These are phyloP conservation scores for Fusarium sp. DNA, from an alignment of 2,329 filamentous ascomycete genomes.

Conservation along the genomic window DNA sequence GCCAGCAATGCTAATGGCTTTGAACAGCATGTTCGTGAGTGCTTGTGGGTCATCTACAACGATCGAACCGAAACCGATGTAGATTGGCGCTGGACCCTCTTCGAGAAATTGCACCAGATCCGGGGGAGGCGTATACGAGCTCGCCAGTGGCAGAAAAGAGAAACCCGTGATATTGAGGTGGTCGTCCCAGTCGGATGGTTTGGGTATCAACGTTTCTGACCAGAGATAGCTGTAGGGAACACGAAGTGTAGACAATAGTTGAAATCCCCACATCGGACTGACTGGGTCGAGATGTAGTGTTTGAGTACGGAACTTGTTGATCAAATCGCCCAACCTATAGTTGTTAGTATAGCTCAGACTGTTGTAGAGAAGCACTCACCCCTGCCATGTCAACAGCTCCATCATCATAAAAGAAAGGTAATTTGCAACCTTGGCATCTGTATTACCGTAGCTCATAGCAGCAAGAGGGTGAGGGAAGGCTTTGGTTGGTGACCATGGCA, in stretches of 20 bases:
- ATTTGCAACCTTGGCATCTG: conserved; percentile 43
- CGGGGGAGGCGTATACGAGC: conserved; percentile 64
- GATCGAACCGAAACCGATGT: conserved; percentile 76
- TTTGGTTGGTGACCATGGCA: conserved; percentile 77
- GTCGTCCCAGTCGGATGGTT: conserved; percentile 71
- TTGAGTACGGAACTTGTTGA: conserved; percentile 75
- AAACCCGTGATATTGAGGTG: conserved; percentile 73
- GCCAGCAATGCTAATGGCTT: conserved; percentile 68
- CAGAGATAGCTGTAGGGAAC: conserved; percentile 80
- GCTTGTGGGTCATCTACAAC: conserved; percentile 71
- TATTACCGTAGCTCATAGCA: conserved; percentile 55
- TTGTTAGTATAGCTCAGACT: neutral
- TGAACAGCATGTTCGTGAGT: conserved; percentile 69
- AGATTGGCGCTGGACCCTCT: conserved; percentile 70
- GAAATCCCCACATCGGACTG: conserved; percentile 74
- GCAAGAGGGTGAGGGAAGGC: conserved; percentile 46
- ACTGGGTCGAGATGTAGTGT: conserved; percentile 73
- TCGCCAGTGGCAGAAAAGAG: conserved; percentile 68
- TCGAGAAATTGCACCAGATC: conserved; percentile 68
- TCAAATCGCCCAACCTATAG: conserved; percentile 71
- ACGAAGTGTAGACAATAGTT: conserved; percentile 70
- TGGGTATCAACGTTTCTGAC: conserved; percentile 75
- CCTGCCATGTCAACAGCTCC: conserved; percentile 81
- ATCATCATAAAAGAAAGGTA: conserved; percentile 61
- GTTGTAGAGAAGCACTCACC: conserved; percentile 50